Conservation (phyloP, 2,329 filamentous ascomycete species). For the Penicillium sp. region DNA sequence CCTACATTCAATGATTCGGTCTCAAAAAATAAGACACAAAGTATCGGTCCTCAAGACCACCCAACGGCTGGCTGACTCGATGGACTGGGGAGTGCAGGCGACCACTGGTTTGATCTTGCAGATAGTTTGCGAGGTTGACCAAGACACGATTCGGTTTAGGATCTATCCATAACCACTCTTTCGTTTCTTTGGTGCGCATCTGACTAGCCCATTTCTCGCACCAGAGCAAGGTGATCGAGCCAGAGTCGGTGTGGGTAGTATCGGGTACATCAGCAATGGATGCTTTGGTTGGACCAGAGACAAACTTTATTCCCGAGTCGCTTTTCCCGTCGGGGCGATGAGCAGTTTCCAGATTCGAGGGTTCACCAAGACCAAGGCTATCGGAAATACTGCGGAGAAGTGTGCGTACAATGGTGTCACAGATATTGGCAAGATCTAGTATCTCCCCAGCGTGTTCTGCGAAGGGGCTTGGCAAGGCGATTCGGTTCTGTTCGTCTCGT, state of each 20-base stretch:
- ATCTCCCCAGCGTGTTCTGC: slow-evolving; percentile 1
- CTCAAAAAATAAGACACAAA: slow-evolving; percentile 30
- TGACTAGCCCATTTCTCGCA: slow-evolving; percentile 21
- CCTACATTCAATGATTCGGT: slow-evolving; percentile 12
- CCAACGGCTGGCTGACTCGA: slow-evolving; percentile 26
- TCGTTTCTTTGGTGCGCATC: slow-evolving; percentile 11
- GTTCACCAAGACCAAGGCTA: slow-evolving; percentile 6
- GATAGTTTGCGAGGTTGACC: slow-evolving; percentile 28
- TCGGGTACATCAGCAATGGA: slow-evolving; percentile 10
- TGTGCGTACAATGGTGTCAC: slow-evolving; percentile 6
- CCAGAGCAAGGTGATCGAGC: slow-evolving; percentile 21
- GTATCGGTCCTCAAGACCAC: slow-evolving; percentile 23
- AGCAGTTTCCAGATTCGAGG: slow-evolving; percentile 6
- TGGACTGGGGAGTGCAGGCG: slow-evolving; percentile 27
- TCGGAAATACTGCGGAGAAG: slow-evolving; percentile 11
- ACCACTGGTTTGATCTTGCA: slow-evolving; percentile 24
- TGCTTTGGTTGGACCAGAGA: slow-evolving; percentile 16
- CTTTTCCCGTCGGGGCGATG: slow-evolving; percentile 1
- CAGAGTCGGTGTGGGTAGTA: slow-evolving; percentile 19
- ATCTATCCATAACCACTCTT: slow-evolving; percentile 20
- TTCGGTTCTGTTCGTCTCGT: slow-evolving; percentile 9
- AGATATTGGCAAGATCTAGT: slow-evolving; percentile 9
- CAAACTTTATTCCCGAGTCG: slow-evolving; percentile 15
- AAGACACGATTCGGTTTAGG: slow-evolving; percentile 20
- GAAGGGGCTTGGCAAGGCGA: slow-evolving; percentile 10